Base-by-base conservation (phyloP, 129 eudicot species). In the Artemisia argyi region DNA sequence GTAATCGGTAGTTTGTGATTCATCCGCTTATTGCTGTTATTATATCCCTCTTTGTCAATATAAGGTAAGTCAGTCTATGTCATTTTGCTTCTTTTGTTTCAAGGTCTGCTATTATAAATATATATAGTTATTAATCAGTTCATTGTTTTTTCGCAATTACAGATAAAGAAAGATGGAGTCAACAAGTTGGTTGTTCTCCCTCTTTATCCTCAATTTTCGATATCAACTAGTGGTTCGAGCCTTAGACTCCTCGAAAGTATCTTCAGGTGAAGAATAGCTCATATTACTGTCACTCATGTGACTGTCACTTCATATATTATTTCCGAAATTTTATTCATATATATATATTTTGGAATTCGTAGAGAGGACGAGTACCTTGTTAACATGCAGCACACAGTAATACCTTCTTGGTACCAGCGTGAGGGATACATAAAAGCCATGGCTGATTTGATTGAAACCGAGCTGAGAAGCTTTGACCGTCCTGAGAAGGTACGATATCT, bases 351-450 rank as follows among this genome's bases (percentile, higher is more conserved):
- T 74, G 71, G 15, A 55, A 65, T 48, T 78, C 42, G 11, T 79
- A 93, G 98, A 90, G 96, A 89, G 88, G 98, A 93, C 55, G 98
- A 93, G 77, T 93, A 93, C 76, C 89, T 93, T 0, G 95, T 87
- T 65, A 93, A 89, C 79, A 93, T 93, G 98, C 98, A 93, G 85
- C 98, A 93, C 85, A 93, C 98, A 3, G 98, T 93, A 11, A 93
- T 93, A 59, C 98, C 98, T 61, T 93, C 98, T 69, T 93, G 98
- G 98, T 93, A 93, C 78, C 98, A 93, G 74, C 96, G 98, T 26
- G 95, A 89, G 83, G 98, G 98, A 65, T 92, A 92, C 65, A 89
- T 85, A 18, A 92, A 85, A 84, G 85, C 98, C 74, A 92, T 92
- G 98, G 96, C 92, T 19, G 76, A 82, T 79, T 84, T 93, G 82